Evolutionary conservation across 495 filamentous ascomycete species (phyloP).

Genomic region (Talaromyces thailandensis): DNA sequence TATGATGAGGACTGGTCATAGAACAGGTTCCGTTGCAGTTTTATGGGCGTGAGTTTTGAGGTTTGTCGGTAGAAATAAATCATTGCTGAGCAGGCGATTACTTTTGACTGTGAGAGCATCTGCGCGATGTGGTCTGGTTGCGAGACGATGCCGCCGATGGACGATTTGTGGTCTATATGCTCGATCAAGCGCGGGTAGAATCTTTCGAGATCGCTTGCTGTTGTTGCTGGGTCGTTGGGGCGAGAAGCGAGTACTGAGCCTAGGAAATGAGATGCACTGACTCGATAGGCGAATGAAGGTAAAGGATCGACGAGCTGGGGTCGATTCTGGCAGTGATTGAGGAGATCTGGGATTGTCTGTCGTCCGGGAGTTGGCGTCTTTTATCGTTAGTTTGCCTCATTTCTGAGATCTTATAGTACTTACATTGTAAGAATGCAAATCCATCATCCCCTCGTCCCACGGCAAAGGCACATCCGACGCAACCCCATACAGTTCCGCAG

Average conservation of each 20-base stretch:
- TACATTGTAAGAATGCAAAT: constrained; percentile 6
- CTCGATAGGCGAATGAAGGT: constrained; percentile 22
- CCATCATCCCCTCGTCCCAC: constrained; percentile 11
- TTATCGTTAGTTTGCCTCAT: constrained; percentile 39
- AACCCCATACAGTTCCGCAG: constrained; percentile 25
- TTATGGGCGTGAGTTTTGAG: constrained; percentile 20
- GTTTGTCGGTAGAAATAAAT: constrained; percentile 70
- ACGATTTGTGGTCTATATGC: background rate
- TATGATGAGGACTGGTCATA: constrained; percentile 16
- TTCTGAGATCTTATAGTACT: background rate
- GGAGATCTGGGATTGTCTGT: background rate
- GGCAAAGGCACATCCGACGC: constrained; percentile 20
- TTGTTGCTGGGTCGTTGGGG: background rate
- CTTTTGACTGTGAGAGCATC: background rate
- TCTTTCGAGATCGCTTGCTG: background rate
- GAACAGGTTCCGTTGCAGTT: background rate
- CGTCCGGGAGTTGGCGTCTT: background rate
- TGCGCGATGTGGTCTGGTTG: background rate
- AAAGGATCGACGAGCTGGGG: background rate
- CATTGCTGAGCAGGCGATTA: constrained; percentile 24
- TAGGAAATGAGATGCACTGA: constrained; percentile 51
- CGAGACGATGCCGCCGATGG: background rate
- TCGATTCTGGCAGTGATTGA: background rate
- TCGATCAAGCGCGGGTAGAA: background rate
- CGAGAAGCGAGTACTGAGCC: constrained; percentile 49